phyloP scores from a whole-genome alignment of 495 filamentous ascomycete species.

The Xylaria telfairii region DNA sequence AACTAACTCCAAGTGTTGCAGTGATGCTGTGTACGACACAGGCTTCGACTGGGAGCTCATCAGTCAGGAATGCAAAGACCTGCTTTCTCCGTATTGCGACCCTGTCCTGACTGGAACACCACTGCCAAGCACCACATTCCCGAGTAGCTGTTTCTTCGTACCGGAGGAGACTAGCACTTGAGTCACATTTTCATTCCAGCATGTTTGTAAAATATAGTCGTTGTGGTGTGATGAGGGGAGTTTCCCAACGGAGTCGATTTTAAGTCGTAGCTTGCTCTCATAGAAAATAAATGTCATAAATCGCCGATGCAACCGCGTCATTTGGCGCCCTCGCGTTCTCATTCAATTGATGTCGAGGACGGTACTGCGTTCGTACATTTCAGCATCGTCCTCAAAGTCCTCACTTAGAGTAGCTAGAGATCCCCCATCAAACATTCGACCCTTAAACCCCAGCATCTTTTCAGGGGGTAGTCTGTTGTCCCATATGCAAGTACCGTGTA shows the following conservation, averaged over 20 bases:
- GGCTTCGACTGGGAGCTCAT: conserved; percentile 8
- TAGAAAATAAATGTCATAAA: background rate
- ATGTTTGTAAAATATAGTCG: background rate
- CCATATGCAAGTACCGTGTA: conserved; percentile 13
- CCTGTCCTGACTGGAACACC: background rate
- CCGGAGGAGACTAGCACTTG: background rate
- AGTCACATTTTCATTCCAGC: background rate
- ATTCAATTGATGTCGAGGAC: background rate
- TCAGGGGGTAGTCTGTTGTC: conserved; percentile 9
- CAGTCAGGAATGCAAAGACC: conserved; percentile 3
- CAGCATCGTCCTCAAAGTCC: background rate
- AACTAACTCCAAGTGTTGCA: too few relatives aligned
- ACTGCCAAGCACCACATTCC: background rate
- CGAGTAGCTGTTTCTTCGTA: background rate
- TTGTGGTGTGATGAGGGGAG: background rate
- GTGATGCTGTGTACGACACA: too few relatives aligned
- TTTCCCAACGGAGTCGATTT: background rate
- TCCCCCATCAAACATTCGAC: background rate
- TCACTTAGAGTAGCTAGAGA: background rate
- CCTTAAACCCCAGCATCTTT: background rate
- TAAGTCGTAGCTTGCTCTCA: background rate
- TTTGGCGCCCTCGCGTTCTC: background rate
- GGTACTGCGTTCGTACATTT: background rate
- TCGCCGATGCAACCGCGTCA: background rate
- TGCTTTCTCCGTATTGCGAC: conserved; percentile 11